phyloP scores from a whole-genome alignment of 306 rosid genomes.

The Lathyrus sativus region DNA sequence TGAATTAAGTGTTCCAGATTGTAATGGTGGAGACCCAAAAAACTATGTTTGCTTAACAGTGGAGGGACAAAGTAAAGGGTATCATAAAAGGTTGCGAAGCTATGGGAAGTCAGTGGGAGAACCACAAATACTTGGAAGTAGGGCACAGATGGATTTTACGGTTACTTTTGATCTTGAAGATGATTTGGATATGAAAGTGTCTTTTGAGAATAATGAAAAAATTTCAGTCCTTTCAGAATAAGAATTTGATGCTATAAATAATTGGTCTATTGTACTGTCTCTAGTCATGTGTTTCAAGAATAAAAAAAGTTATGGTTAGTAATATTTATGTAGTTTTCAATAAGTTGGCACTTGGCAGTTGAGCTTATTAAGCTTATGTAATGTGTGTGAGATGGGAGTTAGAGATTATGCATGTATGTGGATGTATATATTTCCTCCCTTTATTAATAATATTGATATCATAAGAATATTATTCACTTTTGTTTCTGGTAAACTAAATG shows the following conservation, averaged over 20 bases:
- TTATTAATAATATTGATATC: no score
- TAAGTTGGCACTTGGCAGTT: no score
- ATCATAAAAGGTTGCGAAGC: not conserved
- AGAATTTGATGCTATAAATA: not conserved
- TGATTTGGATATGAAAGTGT: not conserved
- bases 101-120: not conserved
- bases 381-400: no score
- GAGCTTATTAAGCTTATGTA: no score
- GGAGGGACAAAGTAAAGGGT: not conserved
- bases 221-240: not conserved
- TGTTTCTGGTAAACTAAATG: no score
- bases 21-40: not conserved
- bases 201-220: not conserved
- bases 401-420: no score
- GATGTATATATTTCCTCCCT: no score
- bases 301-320: not conserved
- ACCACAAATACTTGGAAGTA: slow-evolving; percentile 14
- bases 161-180: not conserved
- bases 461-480: no score
- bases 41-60: slow-evolving; percentile 3
- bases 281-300: not conserved
- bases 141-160: slow-evolving; percentile 16
- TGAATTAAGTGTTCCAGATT: not conserved
- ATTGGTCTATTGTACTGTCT: not conserved
- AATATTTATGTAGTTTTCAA: no score